These are phyloP conservation scores for Pachyrhizus erosus DNA, from an alignment of 306 rosid genomes.

Conservation along the genomic window DNA sequence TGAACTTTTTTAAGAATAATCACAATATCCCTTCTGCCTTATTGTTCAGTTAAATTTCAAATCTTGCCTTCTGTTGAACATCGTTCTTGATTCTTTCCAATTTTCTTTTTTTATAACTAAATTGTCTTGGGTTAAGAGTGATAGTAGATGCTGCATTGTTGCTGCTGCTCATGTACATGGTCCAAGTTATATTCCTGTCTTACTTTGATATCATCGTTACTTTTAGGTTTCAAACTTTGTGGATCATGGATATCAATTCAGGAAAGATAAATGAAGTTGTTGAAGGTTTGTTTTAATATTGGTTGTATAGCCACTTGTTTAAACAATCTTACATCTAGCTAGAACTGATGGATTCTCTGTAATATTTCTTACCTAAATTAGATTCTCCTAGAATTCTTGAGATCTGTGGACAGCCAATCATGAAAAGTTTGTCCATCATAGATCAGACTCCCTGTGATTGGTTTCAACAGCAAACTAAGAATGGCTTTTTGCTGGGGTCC, in stretches of 20 bases:
- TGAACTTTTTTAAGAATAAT: not conserved
- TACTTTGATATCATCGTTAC: not conserved
- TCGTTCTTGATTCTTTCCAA: not conserved
- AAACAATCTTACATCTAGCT: conserved; percentile 17
- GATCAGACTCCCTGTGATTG: conserved; percentile 59
- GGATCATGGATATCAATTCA: conserved; percentile 75
- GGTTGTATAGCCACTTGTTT: conserved; percentile 30
- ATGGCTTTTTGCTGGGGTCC: conserved; percentile 49
- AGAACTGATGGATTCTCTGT: conserved; percentile 38
- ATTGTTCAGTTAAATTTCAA: conserved; percentile 23
- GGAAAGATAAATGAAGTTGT: conserved; percentile 60
- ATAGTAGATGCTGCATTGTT: not conserved
- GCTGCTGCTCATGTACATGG: conserved; percentile 4
- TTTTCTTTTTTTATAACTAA: not conserved
- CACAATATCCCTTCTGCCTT: not conserved
- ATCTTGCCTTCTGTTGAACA: not conserved
- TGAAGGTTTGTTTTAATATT: conserved; percentile 60
- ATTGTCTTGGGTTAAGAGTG: not conserved
- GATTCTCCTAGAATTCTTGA: conserved; percentile 69
- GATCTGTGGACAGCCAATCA: conserved; percentile 60
- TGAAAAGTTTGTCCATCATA: conserved; percentile 61
- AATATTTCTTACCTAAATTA: conserved; percentile 38
- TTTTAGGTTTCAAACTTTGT: conserved; percentile 72
- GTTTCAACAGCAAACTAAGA: conserved; percentile 56
- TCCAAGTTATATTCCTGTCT: conserved; percentile 26